Conservation (phyloP, 345 rosid species). For the Linum tenue region DNA sequence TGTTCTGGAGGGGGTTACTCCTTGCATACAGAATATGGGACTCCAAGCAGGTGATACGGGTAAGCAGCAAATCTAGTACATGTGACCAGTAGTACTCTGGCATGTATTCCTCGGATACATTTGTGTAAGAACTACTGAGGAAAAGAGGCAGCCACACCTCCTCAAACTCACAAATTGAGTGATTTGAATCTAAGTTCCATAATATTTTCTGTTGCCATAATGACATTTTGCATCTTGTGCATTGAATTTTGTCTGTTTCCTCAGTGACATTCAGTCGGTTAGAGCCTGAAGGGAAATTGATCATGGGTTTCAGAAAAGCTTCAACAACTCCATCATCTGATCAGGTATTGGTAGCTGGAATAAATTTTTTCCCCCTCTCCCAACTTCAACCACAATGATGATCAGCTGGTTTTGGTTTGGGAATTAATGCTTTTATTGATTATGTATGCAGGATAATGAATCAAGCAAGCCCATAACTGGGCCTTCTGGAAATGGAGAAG, state of each 20-base stretch:
- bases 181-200: no score
- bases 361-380: neutral
- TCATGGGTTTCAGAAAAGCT: conserved; percentile 75
- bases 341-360: conserved; percentile 49
- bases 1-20: conserved; percentile 95
- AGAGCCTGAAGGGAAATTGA: conserved; percentile 72
- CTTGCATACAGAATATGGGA: conserved; percentile 92
- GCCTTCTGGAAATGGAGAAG: conserved; percentile 44
- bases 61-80: conserved; percentile 11
- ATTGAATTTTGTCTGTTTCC: neutral
- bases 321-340: conserved; percentile 39
- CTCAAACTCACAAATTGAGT: no score
- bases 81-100: neutral
- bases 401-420: neutral
- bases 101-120: neutral
- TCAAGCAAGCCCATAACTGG: conserved; percentile 34
- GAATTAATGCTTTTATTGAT: conserved; percentile 5
- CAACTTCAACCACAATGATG: neutral
- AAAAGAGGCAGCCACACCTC: no score
- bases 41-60: conserved; percentile 89
- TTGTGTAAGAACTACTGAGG: neutral
- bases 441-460: conserved; percentile 57
- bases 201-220: no score
- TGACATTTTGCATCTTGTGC: neutral
- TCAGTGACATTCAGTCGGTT: conserved; percentile 77